Evolutionary conservation across 1,284 basidiomycete genomes (phyloP).

Genomic region (Cryptococcus floricola): DNA sequence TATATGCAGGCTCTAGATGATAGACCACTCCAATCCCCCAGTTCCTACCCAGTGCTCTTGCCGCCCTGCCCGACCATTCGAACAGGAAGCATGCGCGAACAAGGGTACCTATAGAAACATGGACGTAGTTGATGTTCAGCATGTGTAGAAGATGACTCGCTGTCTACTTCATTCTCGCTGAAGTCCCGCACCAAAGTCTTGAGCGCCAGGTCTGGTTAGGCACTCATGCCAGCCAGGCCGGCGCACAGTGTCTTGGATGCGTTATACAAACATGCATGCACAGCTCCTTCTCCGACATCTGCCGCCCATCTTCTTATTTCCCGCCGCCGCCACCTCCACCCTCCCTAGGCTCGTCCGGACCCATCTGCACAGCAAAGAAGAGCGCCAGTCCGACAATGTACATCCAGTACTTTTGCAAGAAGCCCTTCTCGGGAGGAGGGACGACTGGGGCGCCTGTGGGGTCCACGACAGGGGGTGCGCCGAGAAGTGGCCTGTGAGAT

Average conservation of each 20-base stretch:
- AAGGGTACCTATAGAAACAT: not conserved
- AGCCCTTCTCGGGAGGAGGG: constrained; percentile 66
- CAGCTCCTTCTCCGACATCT: not conserved
- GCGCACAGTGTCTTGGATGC: no score
- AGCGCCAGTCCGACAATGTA: constrained; percentile 62
- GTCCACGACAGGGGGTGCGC: constrained; percentile 62
- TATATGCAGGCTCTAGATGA: no score
- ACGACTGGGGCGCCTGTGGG: constrained; percentile 60
- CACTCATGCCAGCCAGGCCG: no score
- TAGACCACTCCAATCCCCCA: no score
- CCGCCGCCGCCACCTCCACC: not conserved
- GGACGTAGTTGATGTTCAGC: not conserved
- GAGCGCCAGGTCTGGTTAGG: no score
- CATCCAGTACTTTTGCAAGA: constrained; percentile 85
- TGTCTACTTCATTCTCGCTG: not conserved
- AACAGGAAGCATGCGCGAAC: no score
- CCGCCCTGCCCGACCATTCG: no score
- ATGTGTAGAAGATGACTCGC: not conserved
- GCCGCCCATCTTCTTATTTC: not conserved
- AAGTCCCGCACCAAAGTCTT: not conserved
- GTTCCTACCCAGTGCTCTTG: no score
- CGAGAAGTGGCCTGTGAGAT: constrained; percentile 59
- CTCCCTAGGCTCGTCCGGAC: constrained; percentile 19
- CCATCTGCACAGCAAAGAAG: constrained; percentile 43
- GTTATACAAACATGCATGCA: not conserved